phyloP scores from a whole-genome alignment of 176 grass and related monocot genomes.

The Ensete ventricosum region DNA sequence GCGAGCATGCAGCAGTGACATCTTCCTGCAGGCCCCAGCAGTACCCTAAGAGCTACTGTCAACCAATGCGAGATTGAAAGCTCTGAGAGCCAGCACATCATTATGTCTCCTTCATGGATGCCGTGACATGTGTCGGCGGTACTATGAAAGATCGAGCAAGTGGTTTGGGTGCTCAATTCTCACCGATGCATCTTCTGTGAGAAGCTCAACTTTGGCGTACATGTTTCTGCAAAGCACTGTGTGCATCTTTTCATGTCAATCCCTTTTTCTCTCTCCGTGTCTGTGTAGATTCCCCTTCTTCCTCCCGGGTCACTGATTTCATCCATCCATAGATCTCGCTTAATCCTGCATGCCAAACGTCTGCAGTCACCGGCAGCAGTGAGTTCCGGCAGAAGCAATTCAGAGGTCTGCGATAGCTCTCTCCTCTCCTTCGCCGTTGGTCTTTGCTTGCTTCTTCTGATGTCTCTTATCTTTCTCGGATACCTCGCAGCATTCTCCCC shows the following conservation, averaged over 20 bases:
- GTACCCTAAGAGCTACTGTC: neutral
- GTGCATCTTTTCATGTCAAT: conserved; percentile 7
- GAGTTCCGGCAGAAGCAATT: neutral
- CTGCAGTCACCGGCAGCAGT: too few relatives aligned
- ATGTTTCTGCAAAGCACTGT: neutral
- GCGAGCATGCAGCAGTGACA: neutral
- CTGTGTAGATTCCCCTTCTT: conserved; percentile 1
- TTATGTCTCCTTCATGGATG: neutral
- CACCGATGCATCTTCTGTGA: too few relatives aligned
- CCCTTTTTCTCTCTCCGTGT: neutral
- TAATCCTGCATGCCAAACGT: neutral
- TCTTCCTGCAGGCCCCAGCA: neutral
- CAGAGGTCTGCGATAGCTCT: neutral
- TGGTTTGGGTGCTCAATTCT: too few relatives aligned
- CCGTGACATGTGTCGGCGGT: too few relatives aligned
- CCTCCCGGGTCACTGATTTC: neutral
- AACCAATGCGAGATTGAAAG: neutral
- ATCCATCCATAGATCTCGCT: neutral
- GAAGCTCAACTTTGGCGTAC: too few relatives aligned
- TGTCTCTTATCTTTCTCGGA: neutral
- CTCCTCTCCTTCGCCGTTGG: neutral
- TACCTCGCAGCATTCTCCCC: neutral
- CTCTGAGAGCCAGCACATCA: neutral
- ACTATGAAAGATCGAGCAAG: too few relatives aligned
- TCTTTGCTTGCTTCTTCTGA: neutral